Conservation (phyloP, 2,329 filamentous ascomycete species). For the Xylariomycetidae sp. region DNA sequence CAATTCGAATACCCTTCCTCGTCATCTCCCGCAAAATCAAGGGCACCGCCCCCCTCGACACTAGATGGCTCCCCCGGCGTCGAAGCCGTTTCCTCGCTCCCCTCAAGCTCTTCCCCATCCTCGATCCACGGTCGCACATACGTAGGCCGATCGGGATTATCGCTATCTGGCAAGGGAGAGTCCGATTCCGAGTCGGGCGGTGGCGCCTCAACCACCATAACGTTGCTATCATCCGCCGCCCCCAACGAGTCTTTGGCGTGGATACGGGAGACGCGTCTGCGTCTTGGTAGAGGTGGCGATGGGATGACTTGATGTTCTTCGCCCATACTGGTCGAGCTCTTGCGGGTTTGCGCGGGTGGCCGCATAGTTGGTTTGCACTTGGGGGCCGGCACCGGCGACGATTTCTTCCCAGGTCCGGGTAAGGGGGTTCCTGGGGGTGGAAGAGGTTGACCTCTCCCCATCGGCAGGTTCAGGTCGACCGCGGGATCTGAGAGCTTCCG, state of each 20-base stretch:
- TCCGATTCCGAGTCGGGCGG: conserved; percentile 26
- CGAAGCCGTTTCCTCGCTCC: conserved; percentile 8
- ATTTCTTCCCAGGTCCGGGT: conserved; percentile 24
- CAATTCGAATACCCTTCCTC: conserved; percentile 27
- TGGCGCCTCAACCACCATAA: conserved; percentile 27
- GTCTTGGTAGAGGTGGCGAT: conserved; percentile 23
- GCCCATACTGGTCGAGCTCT: conserved; percentile 15
- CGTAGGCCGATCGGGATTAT: conserved; percentile 8
- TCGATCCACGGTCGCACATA: conserved; percentile 26
- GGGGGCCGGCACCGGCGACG: conserved; percentile 19
- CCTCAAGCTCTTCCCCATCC: conserved; percentile 19
- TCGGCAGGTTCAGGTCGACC: conserved; percentile 28
- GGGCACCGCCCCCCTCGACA: conserved; percentile 1
- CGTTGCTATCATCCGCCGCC: conserved; percentile 22
- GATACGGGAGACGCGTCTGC: conserved; percentile 25
- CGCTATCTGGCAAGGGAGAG: conserved; percentile 16
- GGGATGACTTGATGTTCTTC: conserved; percentile 20
- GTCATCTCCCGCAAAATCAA: conserved; percentile 11
- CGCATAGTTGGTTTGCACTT: conserved; percentile 24
- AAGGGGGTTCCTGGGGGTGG: conserved; percentile 28
- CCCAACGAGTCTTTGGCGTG: too few relatives aligned
- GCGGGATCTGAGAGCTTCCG: conserved; percentile 26
- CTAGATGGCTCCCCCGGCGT: conserved; percentile 6
- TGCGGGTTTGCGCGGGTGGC: conserved; percentile 16
- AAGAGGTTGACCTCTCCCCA: conserved; percentile 29